Conservation (phyloP, 2,329 filamentous ascomycete species). For the Aspergillus eucalypticola region DNA sequence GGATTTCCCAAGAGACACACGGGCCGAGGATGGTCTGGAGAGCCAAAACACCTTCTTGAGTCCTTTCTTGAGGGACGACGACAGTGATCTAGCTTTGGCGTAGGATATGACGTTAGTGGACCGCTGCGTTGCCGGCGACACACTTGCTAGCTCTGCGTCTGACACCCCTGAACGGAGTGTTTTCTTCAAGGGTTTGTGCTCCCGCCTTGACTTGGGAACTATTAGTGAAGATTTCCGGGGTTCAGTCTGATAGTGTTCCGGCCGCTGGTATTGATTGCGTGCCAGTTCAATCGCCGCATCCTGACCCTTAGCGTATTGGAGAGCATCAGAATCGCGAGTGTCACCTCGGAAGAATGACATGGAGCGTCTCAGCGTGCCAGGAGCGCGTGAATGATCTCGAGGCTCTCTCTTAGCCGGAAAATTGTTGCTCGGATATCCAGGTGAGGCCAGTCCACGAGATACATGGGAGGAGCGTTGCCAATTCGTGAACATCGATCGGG, state of each 20-base stretch:
- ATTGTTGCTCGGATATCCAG: constrained; percentile 13
- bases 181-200: constrained; percentile 40
- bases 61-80: constrained; percentile 44
- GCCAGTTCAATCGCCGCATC: constrained; percentile 46
- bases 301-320: constrained; percentile 33
- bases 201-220: constrained; percentile 25
- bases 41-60: constrained; percentile 44
- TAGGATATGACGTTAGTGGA: constrained; percentile 14
- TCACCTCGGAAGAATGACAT: constrained; percentile 44
- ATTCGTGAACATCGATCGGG: constrained; percentile 51
- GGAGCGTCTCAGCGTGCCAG: constrained; percentile 40
- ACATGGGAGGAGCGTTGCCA: constrained; percentile 33
- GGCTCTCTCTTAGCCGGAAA: not conserved
- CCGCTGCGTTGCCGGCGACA: constrained; percentile 12
- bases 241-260: constrained; percentile 20
- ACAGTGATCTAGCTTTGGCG: constrained; percentile 40
- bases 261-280: constrained; percentile 40
- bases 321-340: constrained; percentile 19
- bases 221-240: constrained; percentile 28
- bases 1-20: constrained; percentile 25
- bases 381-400: constrained; percentile 15
- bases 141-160: constrained; percentile 15
- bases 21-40: constrained; percentile 24
- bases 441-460: constrained; percentile 17
- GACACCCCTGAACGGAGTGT: constrained; percentile 35